A percentile compares a stretch with the other conserved stretches of the same genome.
These are phyloP conservation scores for Panaeolus cyanescens DNA, from an alignment of 768 basidiomycete species.

Conservation along the genomic window DNA sequence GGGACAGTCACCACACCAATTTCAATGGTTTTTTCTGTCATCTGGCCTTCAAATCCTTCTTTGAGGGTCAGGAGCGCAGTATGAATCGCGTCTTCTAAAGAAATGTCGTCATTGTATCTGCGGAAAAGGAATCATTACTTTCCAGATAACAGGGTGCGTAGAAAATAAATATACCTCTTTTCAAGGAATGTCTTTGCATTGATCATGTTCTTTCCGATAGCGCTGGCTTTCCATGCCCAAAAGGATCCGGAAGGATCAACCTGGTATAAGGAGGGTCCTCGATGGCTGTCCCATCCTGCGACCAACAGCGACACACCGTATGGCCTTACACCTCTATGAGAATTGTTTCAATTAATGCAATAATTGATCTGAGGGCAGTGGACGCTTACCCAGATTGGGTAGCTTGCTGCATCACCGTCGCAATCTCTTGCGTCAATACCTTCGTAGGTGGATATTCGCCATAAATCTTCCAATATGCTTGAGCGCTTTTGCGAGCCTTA, in stretches of 20 bases:
- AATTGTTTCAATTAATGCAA: conserved; percentile 29
- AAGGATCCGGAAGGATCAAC: conserved; percentile 99
- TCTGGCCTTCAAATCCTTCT: conserved; percentile 99
- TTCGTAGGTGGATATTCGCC: conserved; percentile 98
- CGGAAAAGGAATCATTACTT: conserved; percentile 19
- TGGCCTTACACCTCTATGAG: conserved; percentile 90
- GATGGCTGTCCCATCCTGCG: conserved; percentile 92
- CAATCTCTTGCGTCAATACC: conserved; percentile 95
- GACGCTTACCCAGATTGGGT: conserved; percentile 91
- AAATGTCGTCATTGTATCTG: conserved; percentile 99
- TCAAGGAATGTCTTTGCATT: conserved; percentile 99
- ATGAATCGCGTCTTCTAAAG: conserved; percentile 97
- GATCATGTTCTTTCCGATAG: conserved; percentile 99
- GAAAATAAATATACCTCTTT: conserved; percentile 72
- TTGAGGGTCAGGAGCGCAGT: conserved; percentile 97
- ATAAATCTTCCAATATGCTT: conserved; percentile 99
- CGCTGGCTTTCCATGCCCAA: conserved; percentile 99
- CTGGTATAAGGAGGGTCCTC: conserved; percentile 97
- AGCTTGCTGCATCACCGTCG: conserved; percentile 98
- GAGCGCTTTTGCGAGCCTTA: conserved; percentile 95
- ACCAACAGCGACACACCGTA: conserved; percentile 97
- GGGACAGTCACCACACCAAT: conserved; percentile 95
- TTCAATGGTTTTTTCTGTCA: conserved; percentile 99
- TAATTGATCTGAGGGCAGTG: conserved; percentile 14
- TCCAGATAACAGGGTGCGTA: conserved; percentile 16